Evolutionary conservation across 176 grass and related monocot genomes (phyloP).

Genomic region (Zea luxurians): DNA sequence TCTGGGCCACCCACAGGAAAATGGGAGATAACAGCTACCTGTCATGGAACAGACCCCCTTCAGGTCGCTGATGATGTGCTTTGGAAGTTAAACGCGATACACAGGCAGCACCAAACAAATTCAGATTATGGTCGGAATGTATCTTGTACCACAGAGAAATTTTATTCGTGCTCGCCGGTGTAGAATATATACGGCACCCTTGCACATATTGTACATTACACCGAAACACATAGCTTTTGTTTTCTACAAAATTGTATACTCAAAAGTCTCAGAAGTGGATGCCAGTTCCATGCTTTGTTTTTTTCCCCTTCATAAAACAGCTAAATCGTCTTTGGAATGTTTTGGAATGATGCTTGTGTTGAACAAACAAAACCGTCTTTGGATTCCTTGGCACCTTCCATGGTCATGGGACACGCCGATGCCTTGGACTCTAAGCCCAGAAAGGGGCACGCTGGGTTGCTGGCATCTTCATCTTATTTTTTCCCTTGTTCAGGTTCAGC

Average conservation of each 20-base stretch:
- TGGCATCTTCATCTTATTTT: no score
- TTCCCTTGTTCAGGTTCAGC: no score
- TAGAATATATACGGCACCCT: constrained; percentile 27
- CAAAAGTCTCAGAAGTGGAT: constrained; percentile 33
- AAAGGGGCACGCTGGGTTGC: neutral
- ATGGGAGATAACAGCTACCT: constrained; percentile 73
- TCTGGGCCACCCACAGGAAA: constrained; percentile 51
- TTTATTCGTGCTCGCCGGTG: constrained; percentile 15
- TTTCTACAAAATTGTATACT: constrained; percentile 34
- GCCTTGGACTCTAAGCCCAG: constrained; percentile 29
- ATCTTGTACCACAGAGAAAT: constrained; percentile 50
- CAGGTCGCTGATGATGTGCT: constrained; percentile 38
- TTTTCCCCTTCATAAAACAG: neutral
- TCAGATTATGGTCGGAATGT: constrained; percentile 37
- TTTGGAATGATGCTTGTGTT: no score
- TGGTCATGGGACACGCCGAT: neutral
- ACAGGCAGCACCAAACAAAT: constrained; percentile 13
- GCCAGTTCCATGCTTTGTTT: neutral
- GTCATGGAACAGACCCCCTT: constrained; percentile 74
- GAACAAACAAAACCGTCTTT: neutral
- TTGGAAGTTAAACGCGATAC: constrained; percentile 23
- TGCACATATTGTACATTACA: constrained; percentile 60
- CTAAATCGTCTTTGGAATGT: neutral
- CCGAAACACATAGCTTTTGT: constrained; percentile 42
- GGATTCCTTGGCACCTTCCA: neutral